Base-by-base conservation (phyloP, 2,329 filamentous ascomycete genomes). In the Bipolaris oryzae region DNA sequence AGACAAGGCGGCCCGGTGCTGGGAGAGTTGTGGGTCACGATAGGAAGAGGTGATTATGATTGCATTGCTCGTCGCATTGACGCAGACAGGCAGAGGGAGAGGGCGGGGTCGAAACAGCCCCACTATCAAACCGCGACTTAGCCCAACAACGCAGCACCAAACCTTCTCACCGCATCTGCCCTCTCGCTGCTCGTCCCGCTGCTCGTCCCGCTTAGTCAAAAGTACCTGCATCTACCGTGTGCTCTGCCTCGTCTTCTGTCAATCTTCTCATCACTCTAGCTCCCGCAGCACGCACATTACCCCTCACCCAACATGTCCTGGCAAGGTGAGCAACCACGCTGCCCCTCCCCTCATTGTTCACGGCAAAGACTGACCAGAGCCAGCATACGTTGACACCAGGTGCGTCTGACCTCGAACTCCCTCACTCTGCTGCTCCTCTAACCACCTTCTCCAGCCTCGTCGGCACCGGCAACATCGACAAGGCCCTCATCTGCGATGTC, bases 401-500 rank as follows among this genome's bases (percentile, higher is more conserved):
- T 77, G 72, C 55, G 52, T 31, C 31, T 15, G 47, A 23, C 28
- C 34, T 50, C 20, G 23, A 16, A 18, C 33, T 20, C 25, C 2
- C 48, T 44, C 38, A 20, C 18, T 25, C 25, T 25, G 21, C 25
- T 7, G 33, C 38, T 33, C 53, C 11, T 60, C 65, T 71, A 61
- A 71, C 50, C 38, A n/a, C 31, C 42, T 28, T 39, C 49, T 46
- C 34, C 52, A 78, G 76, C 74, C 76, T 78, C 65, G 71, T 78
- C 57, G 76, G 76, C 74, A 74, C 73, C 57, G 75, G 75, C 68
- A 75, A 77, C 67, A 70, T 78, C 67, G 76, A 78, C 72, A 82
- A 81, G 71, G 79, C 81, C 62, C 76, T 81, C 63, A 82, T 83
- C 69, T 80, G 81, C 64, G 80, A 81, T 72, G 75, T 71, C 60